Evolutionary conservation across 2,329 filamentous ascomycete species (phyloP).

Genomic region (Blastomyces parvus): DNA sequence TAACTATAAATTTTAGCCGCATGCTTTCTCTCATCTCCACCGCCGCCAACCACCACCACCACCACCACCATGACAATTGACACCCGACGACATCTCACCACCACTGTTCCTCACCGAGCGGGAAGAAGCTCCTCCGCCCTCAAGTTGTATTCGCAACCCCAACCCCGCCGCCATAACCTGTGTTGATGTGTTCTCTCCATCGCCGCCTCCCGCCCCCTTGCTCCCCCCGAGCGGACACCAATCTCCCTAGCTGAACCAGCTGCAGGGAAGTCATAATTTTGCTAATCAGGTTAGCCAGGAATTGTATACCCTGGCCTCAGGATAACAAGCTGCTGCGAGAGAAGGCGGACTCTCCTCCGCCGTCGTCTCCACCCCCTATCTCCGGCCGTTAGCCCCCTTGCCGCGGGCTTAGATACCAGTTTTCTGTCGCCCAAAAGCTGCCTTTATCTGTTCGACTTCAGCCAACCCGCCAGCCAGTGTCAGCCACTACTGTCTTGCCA

Average conservation of each 20-base stretch:
- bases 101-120: not conserved
- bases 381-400: not conserved
- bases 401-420: not conserved
- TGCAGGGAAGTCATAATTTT: not conserved
- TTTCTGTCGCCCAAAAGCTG: not conserved
- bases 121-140: not conserved
- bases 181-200: not conserved
- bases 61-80: not conserved
- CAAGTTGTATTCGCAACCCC: too few relatives aligned
- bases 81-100: not conserved
- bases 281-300: not conserved
- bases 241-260: not conserved
- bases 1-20: not conserved
- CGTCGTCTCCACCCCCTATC: not conserved
- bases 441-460: constrained; percentile 8
- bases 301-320: not conserved
- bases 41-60: not conserved
- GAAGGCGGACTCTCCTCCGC: not conserved
- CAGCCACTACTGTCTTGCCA: not conserved
- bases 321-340: not conserved
- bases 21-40: not conserved
- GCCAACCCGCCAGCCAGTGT: constrained; percentile 7
- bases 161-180: not conserved
- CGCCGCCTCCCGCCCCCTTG: not conserved
- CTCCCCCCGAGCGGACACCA: not conserved